Evolutionary conservation across 768 basidiomycete species (phyloP).

Genomic region (Rhizopogon roseolus): DNA sequence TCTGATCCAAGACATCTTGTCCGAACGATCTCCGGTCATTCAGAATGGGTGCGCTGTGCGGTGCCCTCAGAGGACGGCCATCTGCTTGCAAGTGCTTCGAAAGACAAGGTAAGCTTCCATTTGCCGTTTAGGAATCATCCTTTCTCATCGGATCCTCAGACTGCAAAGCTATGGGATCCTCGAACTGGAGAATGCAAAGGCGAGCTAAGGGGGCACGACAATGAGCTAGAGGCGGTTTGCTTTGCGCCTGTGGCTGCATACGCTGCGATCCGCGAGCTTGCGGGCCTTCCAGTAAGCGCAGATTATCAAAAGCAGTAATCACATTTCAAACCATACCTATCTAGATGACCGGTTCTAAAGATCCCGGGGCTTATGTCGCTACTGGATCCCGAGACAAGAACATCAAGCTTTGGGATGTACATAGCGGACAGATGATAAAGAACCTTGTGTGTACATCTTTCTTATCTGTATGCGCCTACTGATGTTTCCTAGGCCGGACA

Average conservation of each 20-base stretch:
- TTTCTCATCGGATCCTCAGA: constrained; percentile 37
- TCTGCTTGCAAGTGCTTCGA: constrained; percentile 75
- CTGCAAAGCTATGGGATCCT: constrained; percentile 72
- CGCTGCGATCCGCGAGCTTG: constrained; percentile 70
- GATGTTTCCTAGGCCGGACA: constrained; percentile 55
- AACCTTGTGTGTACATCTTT: constrained; percentile 50
- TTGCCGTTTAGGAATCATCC: neutral
- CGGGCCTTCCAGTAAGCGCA: constrained; percentile 57
- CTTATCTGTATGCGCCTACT: constrained; percentile 3
- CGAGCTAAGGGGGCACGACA: constrained; percentile 84
- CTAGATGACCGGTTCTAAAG: constrained; percentile 51
- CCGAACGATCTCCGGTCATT: constrained; percentile 71
- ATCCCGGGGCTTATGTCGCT: constrained; percentile 56
- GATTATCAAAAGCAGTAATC: constrained; percentile 2
- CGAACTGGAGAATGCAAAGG: constrained; percentile 71
- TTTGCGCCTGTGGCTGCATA: constrained; percentile 80
- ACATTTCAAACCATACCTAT: neutral
- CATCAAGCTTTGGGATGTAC: constrained; percentile 87
- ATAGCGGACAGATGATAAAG: constrained; percentile 75
- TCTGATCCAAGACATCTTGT: constrained; percentile 54
- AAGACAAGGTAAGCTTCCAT: constrained; percentile 66
- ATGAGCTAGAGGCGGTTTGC: constrained; percentile 76
- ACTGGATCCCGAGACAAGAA: constrained; percentile 90
- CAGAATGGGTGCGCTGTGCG: constrained; percentile 79
- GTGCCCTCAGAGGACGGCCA: constrained; percentile 68